Conservation (phyloP, 2,329 filamentous ascomycete genomes). For the Lasiodiplodia theobromae region DNA sequence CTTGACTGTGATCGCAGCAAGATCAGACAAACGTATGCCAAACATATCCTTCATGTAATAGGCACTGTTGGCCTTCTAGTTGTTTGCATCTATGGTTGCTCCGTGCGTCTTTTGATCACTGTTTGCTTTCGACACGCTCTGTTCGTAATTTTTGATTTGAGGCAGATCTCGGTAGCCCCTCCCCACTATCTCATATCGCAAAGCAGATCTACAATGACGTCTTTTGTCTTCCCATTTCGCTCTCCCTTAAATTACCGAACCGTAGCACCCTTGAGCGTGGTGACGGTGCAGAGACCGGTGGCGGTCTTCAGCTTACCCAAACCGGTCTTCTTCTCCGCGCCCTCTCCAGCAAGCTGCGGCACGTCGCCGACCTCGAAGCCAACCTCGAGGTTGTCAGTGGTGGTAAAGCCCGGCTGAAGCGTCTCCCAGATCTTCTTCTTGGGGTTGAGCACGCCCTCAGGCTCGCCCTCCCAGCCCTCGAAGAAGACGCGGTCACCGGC, state of each 20-base stretch:
- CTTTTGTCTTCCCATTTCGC: neutral
- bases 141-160: conserved; percentile 18
- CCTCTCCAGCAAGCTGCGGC: conserved; percentile 76
- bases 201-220: neutral
- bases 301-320: conserved; percentile 74
- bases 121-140: neutral
- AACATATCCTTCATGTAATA: neutral
- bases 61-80: neutral
- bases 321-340: conserved; percentile 61
- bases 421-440: conserved; percentile 99
- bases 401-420: conserved; percentile 95
- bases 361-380: conserved; percentile 83
- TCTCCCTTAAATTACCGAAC: conserved; percentile 68
- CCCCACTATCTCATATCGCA: conserved; percentile 13
- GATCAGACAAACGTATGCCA: neutral
- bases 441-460: conserved; percentile 91
- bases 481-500: conserved; percentile 92
- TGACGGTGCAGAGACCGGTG: conserved; percentile 83
- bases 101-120: neutral
- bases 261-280: conserved; percentile 78
- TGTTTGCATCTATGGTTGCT: neutral
- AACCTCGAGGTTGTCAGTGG: conserved; percentile 79
- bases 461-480: conserved; percentile 91
- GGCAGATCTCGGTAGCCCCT: conserved; percentile 1
- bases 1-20: neutral